Conservation (phyloP, 2,329 filamentous ascomycete species). For the Trichoderma breve region DNA sequence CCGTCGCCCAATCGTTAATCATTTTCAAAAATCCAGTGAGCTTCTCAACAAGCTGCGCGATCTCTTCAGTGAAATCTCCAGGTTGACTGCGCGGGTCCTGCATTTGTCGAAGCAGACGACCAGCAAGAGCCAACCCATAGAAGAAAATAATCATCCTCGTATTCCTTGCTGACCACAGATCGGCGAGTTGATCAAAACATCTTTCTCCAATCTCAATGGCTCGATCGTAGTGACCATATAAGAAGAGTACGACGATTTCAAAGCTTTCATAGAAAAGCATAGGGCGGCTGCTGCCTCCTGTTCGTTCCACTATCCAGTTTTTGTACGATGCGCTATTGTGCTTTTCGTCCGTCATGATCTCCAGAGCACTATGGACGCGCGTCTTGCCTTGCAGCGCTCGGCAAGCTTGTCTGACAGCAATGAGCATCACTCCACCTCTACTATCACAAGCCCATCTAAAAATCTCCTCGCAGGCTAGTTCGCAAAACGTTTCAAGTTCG, state of each 20-base stretch:
- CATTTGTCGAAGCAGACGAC: constrained; percentile 48
- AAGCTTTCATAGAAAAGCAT: constrained; percentile 67
- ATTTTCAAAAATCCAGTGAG: constrained; percentile 56
- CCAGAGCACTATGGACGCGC: constrained; percentile 44
- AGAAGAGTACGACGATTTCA: constrained; percentile 60
- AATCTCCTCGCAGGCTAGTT: constrained; percentile 71
- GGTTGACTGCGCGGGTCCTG: constrained; percentile 46
- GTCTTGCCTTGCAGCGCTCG: constrained; percentile 77
- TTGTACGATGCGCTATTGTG: constrained; percentile 60
- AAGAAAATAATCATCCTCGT: constrained; percentile 58
- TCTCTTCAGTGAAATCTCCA: constrained; percentile 43
- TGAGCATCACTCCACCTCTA: constrained; percentile 67
- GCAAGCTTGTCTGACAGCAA: constrained; percentile 63
- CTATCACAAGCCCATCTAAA: constrained; percentile 70
- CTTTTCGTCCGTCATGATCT: constrained; percentile 65
- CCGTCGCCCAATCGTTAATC: constrained; percentile 61
- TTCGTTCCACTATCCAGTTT: constrained; percentile 54
- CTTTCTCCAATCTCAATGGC: constrained; percentile 56
- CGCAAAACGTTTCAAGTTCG: constrained; percentile 69
- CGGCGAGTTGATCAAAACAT: constrained; percentile 46
- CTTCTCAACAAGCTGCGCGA: constrained; percentile 49
- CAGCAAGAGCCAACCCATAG: constrained; percentile 57
- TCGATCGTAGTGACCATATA: constrained; percentile 61
- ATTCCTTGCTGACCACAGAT: constrained; percentile 60
- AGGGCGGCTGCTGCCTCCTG: constrained; percentile 60